These are phyloP conservation scores for Solanum chmielewskii DNA, from an alignment of 257 asterid species.

Conservation along the genomic window DNA sequence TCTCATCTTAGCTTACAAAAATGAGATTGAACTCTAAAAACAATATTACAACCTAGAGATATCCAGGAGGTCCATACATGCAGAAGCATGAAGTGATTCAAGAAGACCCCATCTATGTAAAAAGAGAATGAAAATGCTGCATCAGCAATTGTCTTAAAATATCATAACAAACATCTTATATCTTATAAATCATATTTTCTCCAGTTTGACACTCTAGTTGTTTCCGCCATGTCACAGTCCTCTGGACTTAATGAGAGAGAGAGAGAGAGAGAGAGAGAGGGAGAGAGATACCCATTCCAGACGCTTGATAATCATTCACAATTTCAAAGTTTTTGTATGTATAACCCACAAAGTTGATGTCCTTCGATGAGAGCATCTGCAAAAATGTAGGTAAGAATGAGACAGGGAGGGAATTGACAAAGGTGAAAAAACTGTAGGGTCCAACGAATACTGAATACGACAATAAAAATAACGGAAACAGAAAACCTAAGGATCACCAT, in stretches of 20 bases:
- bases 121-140: neutral
- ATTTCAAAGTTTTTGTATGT: conserved; percentile 96
- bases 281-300: conserved; percentile 72
- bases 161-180: neutral
- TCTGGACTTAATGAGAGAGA: neutral
- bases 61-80: neutral
- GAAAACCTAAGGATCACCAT: neutral
- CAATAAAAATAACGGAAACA: neutral
- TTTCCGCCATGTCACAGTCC: neutral
- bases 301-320: conserved; percentile 90
- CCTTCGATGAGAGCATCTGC: conserved; percentile 96
- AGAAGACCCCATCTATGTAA: neutral
- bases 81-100: neutral
- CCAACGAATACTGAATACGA: neutral
- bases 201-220: neutral
- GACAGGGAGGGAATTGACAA: conserved; percentile 6
- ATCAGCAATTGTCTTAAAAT: neutral
- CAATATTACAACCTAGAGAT: neutral
- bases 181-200: neutral
- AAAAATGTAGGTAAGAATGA: neutral
- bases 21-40: neutral
- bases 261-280: neutral
- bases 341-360: conserved; percentile 92
- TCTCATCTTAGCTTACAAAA: neutral
- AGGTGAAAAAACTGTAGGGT: neutral